phyloP scores from a whole-genome alignment of 805 yeast genomes.

The Saccharomycopsis selenospora region DNA sequence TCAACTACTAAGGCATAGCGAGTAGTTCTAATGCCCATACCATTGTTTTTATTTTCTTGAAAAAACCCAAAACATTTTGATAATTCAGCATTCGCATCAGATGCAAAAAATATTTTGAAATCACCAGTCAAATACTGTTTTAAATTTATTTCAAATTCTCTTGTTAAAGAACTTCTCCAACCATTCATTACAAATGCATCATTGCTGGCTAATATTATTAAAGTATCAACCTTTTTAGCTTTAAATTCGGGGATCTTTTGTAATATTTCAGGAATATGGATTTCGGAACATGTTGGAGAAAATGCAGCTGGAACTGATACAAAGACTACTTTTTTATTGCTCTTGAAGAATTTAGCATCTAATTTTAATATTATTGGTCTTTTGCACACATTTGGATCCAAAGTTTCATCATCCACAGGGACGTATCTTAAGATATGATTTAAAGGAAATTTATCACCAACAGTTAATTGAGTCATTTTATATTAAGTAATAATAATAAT shows the following conservation, averaged over 20 bases:
- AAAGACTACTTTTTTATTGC: conserved; percentile 52
- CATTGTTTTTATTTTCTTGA: conserved; percentile 45
- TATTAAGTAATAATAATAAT: background rate
- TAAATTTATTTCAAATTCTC: background rate
- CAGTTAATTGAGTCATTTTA: background rate
- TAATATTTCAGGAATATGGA: conserved; percentile 66
- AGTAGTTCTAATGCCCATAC: conserved; percentile 51
- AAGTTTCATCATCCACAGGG: background rate
- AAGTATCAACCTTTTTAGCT: conserved; percentile 54
- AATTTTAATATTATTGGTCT: conserved; percentile 8
- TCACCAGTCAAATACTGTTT: conserved; percentile 28
- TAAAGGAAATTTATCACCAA: background rate
- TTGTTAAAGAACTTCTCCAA: conserved; percentile 48
- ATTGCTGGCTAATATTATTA: conserved; percentile 59
- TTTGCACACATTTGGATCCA: conserved; percentile 9
- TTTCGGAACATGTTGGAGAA: conserved; percentile 72
- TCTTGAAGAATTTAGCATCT: conserved; percentile 1
- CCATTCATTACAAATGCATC: conserved; percentile 67
- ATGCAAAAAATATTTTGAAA: conserved; percentile 45
- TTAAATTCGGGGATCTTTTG: conserved; percentile 42
- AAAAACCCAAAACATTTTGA: conserved; percentile 53
- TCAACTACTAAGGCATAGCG: conserved; percentile 71
- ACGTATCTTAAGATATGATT: background rate
- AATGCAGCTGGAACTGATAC: conserved; percentile 84
- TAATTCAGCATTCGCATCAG: conserved; percentile 58